These are phyloP conservation scores for Camelina laxa DNA, from an alignment of 345 rosid species.

Conservation along the genomic window DNA sequence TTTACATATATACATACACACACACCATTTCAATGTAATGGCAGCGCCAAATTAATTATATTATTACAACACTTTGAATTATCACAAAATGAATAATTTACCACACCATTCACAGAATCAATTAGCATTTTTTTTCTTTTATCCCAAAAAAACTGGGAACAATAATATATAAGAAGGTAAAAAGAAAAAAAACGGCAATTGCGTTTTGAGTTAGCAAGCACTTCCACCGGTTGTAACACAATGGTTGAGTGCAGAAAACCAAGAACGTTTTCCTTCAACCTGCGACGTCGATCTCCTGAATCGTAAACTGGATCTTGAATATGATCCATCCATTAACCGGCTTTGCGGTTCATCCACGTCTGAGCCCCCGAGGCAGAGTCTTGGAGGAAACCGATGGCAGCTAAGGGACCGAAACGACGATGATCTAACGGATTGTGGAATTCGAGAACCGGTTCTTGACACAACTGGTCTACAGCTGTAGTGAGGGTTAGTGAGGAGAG, in stretches of 20 bases:
- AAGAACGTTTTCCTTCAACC: constrained; percentile 59
- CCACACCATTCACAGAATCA: constrained; percentile 34
- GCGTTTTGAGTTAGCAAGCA: constrained; percentile 55
- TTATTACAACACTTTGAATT: constrained; percentile 23
- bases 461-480: constrained; percentile 68
- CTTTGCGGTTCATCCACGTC: constrained; percentile 57
- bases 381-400: constrained; percentile 71
- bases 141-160: constrained; percentile 19
- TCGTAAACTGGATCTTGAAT: constrained; percentile 54
- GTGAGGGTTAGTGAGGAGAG: constrained; percentile 57
- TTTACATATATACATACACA: not conserved
- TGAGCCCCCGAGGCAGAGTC: constrained; percentile 73
- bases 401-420: constrained; percentile 79
- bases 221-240: constrained; percentile 61
- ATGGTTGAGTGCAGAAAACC: constrained; percentile 80
- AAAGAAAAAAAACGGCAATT: too few species aligned
- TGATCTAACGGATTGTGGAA: constrained; percentile 48
- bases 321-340: constrained; percentile 50
- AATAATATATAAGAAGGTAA: not conserved
- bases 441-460: constrained; percentile 52
- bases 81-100: constrained; percentile 39
- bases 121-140: constrained; percentile 12
- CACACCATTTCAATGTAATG: constrained; percentile 15
- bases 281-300: constrained; percentile 57
- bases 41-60: constrained; percentile 26